Conservation (phyloP, 768 basidiomycete genomes). For the Leccinum variicolor region DNA sequence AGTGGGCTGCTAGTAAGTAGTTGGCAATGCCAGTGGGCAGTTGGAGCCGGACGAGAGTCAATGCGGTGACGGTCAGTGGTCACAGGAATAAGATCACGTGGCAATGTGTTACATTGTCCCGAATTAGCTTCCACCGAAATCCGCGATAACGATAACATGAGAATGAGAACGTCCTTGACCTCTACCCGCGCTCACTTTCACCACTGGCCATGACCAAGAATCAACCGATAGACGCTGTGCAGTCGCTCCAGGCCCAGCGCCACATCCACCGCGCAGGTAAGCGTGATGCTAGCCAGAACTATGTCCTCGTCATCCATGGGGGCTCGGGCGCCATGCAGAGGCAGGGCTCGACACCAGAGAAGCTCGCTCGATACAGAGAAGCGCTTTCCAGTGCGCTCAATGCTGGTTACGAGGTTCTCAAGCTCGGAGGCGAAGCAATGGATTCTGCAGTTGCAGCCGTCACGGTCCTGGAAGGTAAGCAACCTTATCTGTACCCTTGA, state of each 20-base stretch:
- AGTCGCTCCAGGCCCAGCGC: neutral
- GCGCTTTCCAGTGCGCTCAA: constrained; percentile 52
- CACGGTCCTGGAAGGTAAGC: constrained; percentile 63
- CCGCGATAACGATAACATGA: neutral
- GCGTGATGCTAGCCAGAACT: constrained; percentile 12
- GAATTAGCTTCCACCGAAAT: no score
- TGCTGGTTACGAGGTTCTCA: constrained; percentile 62
- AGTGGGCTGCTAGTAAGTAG: no score
- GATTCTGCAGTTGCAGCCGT: constrained; percentile 80
- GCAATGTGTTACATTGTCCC: no score
- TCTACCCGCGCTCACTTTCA: neutral
- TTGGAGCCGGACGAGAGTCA: no score
- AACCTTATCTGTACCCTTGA: neutral
- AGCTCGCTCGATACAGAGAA: constrained; percentile 54
- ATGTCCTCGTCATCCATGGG: constrained; percentile 70
- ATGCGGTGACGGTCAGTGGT: no score
- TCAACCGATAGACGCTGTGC: neutral
- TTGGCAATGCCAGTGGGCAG: no score
- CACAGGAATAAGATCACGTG: no score
- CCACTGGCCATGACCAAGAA: constrained; percentile 8
- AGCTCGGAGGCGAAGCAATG: constrained; percentile 73
- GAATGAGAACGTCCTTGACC: neutral
- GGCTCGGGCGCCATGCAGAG: constrained; percentile 72
- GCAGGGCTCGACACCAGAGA: constrained; percentile 54
- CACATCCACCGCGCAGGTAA: constrained; percentile 8